A percentile compares a stretch with the other conserved stretches of the same genome.
phyloP scores from a whole-genome alignment of 148 eudicot genomes.

The Rhododendron ferrugineum region DNA sequence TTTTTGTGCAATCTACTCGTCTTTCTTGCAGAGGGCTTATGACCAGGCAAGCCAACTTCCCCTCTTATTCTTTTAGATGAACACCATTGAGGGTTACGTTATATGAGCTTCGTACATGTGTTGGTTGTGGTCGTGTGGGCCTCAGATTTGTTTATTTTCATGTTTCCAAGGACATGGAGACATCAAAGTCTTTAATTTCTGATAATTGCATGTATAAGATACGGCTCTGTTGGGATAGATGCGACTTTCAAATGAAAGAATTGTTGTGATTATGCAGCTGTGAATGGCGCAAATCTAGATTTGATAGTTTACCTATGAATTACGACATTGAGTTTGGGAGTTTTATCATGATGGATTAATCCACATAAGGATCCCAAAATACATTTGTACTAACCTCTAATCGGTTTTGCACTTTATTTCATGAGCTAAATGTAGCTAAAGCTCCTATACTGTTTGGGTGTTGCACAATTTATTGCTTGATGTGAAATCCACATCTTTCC shows the following conservation, averaged over 20 bases:
- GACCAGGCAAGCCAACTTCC: constrained; percentile 57
- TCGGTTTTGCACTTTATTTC: neutral
- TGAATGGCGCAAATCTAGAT: neutral
- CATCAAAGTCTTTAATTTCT: neutral
- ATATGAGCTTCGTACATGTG: neutral
- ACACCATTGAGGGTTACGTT: neutral
- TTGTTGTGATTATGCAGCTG: neutral
- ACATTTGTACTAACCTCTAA: neutral
- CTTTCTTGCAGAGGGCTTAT: constrained; percentile 89
- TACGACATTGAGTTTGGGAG: neutral
- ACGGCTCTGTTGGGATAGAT: neutral
- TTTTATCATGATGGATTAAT: neutral
- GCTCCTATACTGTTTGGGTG: neutral
- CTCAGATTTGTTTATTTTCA: neutral
- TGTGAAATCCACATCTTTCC: neutral
- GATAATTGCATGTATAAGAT: neutral
- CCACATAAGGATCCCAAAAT: neutral
- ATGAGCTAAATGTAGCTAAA: neutral
- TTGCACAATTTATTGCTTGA: neutral
- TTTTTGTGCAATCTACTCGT: constrained; percentile 81
- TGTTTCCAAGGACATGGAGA: neutral
- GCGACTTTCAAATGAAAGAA: neutral
- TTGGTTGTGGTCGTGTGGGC: neutral
- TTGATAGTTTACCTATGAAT: neutral
- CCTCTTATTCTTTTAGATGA: neutral